phyloP scores from a whole-genome alignment of 768 basidiomycete species.

The Mycena filopes region DNA sequence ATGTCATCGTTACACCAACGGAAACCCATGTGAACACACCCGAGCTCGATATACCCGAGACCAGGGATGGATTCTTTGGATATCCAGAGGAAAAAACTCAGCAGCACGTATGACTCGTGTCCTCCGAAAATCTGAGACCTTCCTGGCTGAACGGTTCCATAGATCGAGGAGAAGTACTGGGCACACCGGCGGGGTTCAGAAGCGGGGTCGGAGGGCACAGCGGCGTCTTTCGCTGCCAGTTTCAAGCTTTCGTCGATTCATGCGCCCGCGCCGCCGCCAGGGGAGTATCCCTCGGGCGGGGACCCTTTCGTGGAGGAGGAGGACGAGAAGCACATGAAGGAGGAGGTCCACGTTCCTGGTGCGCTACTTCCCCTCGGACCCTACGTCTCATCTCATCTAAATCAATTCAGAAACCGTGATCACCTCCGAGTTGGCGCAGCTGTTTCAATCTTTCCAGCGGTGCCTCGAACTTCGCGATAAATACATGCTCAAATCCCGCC shows the following conservation, averaged over 20 bases:
- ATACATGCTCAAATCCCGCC: slow-evolving; percentile 88
- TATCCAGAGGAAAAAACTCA: slow-evolving; percentile 83
- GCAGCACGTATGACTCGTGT: slow-evolving; percentile 66
- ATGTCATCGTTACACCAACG: slow-evolving; percentile 8
- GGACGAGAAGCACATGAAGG: slow-evolving; percentile 35
- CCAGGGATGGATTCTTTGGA: slow-evolving; percentile 81
- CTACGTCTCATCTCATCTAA: slow-evolving; percentile 35
- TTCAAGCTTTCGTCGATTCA: slow-evolving; percentile 52
- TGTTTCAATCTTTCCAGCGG: slow-evolving; percentile 79
- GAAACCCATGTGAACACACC: slow-evolving; percentile 12
- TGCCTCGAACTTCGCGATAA: slow-evolving; percentile 96
- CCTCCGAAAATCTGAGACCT: slow-evolving; percentile 17
- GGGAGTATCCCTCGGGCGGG: slow-evolving; percentile 27
- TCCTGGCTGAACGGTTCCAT: slow-evolving; percentile 3
- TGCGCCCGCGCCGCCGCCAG: slow-evolving; percentile 36
- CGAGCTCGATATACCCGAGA: slow-evolving; percentile 55
- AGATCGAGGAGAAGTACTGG: slow-evolving; percentile 83
- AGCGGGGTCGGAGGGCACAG: slow-evolving; percentile 52
- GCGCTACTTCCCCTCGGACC: slow-evolving; percentile 20
- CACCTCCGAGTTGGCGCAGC: slow-evolving; percentile 58
- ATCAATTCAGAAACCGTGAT: slow-evolving; percentile 44
- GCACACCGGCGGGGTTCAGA: slow-evolving; percentile 75
- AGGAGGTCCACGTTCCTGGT: slow-evolving; percentile 34
- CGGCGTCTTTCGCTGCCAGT: slow-evolving; percentile 48
- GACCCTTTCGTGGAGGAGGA: slow-evolving; percentile 46